Percentiles rank a stretch among this genome's conserved stretches.
These are phyloP conservation scores for Eucalyptus pauciflora DNA, from an alignment of 345 rosid species.

Conservation along the genomic window DNA sequence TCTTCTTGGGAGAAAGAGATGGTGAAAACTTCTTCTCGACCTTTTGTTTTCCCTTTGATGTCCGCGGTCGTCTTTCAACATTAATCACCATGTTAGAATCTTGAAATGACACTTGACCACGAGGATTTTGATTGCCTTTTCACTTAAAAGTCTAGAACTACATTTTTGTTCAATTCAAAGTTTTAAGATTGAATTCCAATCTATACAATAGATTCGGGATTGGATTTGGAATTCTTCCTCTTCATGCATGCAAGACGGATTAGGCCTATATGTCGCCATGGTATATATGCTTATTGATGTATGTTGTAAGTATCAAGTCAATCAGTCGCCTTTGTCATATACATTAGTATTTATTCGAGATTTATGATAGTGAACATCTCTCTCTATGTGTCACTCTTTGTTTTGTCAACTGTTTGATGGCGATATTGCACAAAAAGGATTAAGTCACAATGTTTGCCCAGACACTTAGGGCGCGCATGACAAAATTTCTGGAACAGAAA, in stretches of 20 bases:
- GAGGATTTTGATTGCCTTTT: background rate
- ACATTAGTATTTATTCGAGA: background rate
- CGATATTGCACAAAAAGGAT: fast-evolving
- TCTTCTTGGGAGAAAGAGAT: background rate
- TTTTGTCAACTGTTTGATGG: background rate
- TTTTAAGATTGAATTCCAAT: background rate
- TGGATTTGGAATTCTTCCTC: background rate
- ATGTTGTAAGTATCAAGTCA: fast-evolving
- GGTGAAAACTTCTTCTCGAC: background rate
- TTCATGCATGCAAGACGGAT: fast-evolving
- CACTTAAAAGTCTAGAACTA: background rate
- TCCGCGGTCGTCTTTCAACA: background rate
- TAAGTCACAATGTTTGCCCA: background rate
- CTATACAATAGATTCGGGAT: background rate
- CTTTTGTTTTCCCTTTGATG: background rate
- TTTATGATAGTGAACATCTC: background rate
- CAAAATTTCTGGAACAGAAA: too few species aligned
- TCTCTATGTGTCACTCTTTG: background rate
- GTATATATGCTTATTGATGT: background rate
- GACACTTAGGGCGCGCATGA: too few species aligned
- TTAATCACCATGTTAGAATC: background rate
- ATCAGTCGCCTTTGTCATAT: fast-evolving
- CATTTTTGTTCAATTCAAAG: background rate
- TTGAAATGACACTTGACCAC: background rate
- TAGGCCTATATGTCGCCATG: fast-evolving